Conservation (phyloP, 2,329 filamentous ascomycete species). For the Chaetomium strumarium region DNA sequence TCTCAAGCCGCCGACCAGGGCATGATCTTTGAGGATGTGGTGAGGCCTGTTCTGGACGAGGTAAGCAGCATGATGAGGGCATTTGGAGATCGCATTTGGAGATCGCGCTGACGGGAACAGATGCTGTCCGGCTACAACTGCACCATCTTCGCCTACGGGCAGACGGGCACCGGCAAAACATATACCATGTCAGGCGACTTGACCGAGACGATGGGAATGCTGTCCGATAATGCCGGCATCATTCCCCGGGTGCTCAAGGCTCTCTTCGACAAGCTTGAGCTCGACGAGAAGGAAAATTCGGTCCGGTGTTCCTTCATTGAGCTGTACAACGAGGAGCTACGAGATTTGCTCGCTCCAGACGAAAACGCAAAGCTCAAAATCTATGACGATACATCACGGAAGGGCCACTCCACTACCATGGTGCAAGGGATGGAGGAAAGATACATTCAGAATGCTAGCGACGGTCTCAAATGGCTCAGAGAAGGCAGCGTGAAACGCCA, state of each 20-base stretch:
- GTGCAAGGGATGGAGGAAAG: constrained; percentile 98
- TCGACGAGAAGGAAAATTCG: constrained; percentile 72
- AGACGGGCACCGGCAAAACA: constrained; percentile 96
- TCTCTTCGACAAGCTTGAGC: constrained; percentile 78
- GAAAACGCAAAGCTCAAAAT: constrained; percentile 88
- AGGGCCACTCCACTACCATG: constrained; percentile 76
- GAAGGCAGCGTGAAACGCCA: constrained; percentile 89
- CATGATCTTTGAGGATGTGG: constrained; percentile 93
- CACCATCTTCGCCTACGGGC: constrained; percentile 97
- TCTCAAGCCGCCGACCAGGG: constrained; percentile 89
- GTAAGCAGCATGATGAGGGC: constrained; percentile 41
- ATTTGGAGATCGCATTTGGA: not conserved
- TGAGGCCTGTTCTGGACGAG: constrained; percentile 87
- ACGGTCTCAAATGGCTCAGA: constrained; percentile 84
- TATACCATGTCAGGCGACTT: constrained; percentile 99
- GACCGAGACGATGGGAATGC: constrained; percentile 74
- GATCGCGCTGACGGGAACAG: constrained; percentile 37
- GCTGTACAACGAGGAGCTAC: constrained; percentile 94
- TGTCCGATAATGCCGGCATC: constrained; percentile 89
- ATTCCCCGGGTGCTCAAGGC: constrained; percentile 86
- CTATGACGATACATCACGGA: constrained; percentile 82
- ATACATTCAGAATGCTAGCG: constrained; percentile 76
- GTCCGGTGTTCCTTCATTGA: constrained; percentile 99
- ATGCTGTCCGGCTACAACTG: constrained; percentile 95
- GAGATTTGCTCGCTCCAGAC: constrained; percentile 78